A percentile compares a stretch with the other conserved stretches of the same genome.
phyloP scores from a whole-genome alignment of 1,284 basidiomycete species.

The Entoloma clypeatum region DNA sequence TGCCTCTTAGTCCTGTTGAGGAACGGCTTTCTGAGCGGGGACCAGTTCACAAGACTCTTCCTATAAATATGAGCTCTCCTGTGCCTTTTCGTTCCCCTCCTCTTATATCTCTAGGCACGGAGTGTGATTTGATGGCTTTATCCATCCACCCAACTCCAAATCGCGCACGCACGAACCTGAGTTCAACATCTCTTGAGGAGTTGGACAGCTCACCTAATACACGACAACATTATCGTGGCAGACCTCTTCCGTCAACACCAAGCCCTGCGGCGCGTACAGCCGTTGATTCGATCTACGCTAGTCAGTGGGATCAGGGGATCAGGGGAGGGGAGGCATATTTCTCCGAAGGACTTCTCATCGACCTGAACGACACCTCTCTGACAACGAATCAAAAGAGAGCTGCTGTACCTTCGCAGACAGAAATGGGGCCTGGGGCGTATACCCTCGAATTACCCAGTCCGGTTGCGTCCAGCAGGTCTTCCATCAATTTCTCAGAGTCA shows the following conservation, averaged over 20 bases:
- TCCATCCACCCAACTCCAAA: background rate
- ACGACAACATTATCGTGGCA: slow-evolving; percentile 36
- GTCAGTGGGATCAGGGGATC: slow-evolving; percentile 15
- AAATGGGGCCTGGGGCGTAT: no score
- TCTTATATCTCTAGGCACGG: background rate
- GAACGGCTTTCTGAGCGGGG: no score
- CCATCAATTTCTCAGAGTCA: slow-evolving; percentile 16
- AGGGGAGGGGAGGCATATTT: slow-evolving; percentile 20
- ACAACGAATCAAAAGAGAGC: slow-evolving; percentile 5
- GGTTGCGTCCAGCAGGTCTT: slow-evolving; percentile 17
- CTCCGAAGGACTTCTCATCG: slow-evolving; percentile 44
- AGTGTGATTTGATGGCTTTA: background rate
- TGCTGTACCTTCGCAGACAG: no score
- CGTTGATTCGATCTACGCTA: slow-evolving; percentile 34
- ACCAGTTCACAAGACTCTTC: no score
- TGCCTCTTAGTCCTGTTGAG: slow-evolving; percentile 32
- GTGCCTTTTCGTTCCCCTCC: background rate
- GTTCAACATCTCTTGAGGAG: slow-evolving; percentile 1
- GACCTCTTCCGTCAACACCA: slow-evolving; percentile 39
- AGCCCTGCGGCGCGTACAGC: slow-evolving; percentile 21
- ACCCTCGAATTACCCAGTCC: slow-evolving; percentile 4
- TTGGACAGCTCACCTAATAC: slow-evolving; percentile 16
- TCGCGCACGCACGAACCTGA: background rate
- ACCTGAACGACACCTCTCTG: slow-evolving; percentile 33
- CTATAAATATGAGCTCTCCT: background rate